phyloP scores from a whole-genome alignment of 2,329 filamentous ascomycete genomes.

The Pseudogymnoascus sp. region DNA sequence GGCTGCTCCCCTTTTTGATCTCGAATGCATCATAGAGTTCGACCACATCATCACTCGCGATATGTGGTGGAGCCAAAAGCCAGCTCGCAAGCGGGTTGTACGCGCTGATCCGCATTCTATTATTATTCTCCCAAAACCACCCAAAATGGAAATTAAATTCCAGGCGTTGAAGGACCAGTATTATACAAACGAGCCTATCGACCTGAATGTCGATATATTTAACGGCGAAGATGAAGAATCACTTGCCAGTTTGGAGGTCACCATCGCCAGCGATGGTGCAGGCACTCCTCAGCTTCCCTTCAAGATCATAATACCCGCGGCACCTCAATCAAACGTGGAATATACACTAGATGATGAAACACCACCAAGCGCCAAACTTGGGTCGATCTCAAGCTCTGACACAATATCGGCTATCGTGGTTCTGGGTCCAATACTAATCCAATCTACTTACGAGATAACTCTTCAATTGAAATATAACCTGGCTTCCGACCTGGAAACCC shows the following conservation, averaged over 20 bases:
- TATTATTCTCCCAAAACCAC: conserved; percentile 77
- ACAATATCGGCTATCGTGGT: conserved; percentile 39
- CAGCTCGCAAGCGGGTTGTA: conserved; percentile 39
- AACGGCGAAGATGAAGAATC: conserved; percentile 82
- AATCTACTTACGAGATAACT: conserved; percentile 58
- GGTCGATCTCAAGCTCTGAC: conserved; percentile 38
- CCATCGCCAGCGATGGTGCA: conserved; percentile 53
- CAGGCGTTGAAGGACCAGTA: conserved; percentile 61
- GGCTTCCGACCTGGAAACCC: conserved; percentile 70
- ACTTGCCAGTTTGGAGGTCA: conserved; percentile 61
- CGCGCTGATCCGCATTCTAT: conserved; percentile 49
- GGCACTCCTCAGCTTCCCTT: conserved; percentile 38
- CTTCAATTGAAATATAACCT: conserved; percentile 73
- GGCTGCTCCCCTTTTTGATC: conserved; percentile 56
- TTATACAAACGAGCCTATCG: conserved; percentile 75
- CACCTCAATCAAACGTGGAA: not conserved
- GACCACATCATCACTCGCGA: conserved; percentile 35
- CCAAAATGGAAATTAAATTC: conserved; percentile 75
- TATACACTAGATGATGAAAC: conserved; percentile 4
- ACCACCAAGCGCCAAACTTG: conserved; percentile 19
- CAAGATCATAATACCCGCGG: conserved; percentile 11
- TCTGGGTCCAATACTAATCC: conserved; percentile 44
- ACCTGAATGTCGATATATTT: conserved; percentile 59
- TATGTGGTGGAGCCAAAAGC: conserved; percentile 43
- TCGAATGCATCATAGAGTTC: conserved; percentile 58